Evolutionary conservation across 1,284 basidiomycete species (phyloP).

Genomic region (Marasmius fiardii): DNA sequence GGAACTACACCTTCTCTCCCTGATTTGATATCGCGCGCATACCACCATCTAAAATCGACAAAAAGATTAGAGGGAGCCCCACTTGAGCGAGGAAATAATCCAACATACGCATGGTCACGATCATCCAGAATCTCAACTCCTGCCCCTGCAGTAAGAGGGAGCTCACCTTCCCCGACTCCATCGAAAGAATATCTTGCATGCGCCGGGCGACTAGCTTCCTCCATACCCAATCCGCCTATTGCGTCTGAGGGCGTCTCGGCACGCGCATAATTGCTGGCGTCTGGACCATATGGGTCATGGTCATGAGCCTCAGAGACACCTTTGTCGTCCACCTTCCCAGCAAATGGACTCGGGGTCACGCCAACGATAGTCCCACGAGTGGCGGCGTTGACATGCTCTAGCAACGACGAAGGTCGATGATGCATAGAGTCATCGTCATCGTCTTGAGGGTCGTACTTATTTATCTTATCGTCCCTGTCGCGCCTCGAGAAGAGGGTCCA

Average conservation of each 20-base stretch:
- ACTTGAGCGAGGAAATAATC: slow-evolving; percentile 1
- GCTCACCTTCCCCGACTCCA: slow-evolving; percentile 72
- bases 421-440: slow-evolving; percentile 73
- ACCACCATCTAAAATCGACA: slow-evolving; percentile 78
- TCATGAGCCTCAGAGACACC: slow-evolving; percentile 27
- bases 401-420: slow-evolving; percentile 74
- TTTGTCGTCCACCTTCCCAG: slow-evolving; percentile 45
- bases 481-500: slow-evolving; percentile 84
- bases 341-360: slow-evolving; percentile 50
- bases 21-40: slow-evolving; percentile 73
- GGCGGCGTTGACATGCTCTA: slow-evolving; percentile 87
- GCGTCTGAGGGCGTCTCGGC: slow-evolving; percentile 79
- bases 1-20: slow-evolving; percentile 87
- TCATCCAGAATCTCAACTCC: slow-evolving; percentile 78
- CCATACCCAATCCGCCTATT: slow-evolving; percentile 58
- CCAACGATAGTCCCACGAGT: slow-evolving; percentile 76
- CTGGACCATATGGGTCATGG: slow-evolving; percentile 62
- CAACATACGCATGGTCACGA: slow-evolving; percentile 70
- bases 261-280: slow-evolving; percentile 70
- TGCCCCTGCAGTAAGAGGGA: slow-evolving; percentile 64
- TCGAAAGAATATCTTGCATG: slow-evolving; percentile 80
- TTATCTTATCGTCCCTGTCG: slow-evolving; percentile 67
- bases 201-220: slow-evolving; percentile 68
- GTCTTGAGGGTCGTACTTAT: slow-evolving; percentile 62
- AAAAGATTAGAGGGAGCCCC: slow-evolving; percentile 9